A percentile compares a stretch with the other conserved stretches of the same genome.
These are phyloP conservation scores for Vigna unguiculata DNA, from an alignment of 306 rosid species.

Conservation along the genomic window DNA sequence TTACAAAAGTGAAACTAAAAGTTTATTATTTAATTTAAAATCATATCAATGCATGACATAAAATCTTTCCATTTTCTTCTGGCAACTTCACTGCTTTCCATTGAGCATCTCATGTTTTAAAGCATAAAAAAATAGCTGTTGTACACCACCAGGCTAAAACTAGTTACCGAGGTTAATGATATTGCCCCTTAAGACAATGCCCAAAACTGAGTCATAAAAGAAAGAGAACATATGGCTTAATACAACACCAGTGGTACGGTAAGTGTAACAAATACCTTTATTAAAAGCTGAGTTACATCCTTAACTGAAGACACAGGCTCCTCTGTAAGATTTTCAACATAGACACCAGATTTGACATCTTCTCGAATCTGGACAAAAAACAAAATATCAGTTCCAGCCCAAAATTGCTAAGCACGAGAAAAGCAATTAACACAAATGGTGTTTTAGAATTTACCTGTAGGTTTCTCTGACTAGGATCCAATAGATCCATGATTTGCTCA, in stretches of 20 bases:
- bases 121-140: slow-evolving; percentile 9
- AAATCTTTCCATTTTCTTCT: slow-evolving; percentile 39
- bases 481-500: slow-evolving; percentile 94
- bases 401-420: slow-evolving; percentile 25
- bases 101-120: not conserved
- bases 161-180: not conserved
- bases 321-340: slow-evolving; percentile 95
- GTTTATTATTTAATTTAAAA: not conserved
- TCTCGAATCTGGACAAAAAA: slow-evolving; percentile 79
- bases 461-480: slow-evolving; percentile 85
- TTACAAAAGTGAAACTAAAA: not conserved
- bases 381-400: slow-evolving; percentile 33
- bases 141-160: not conserved
- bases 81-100: slow-evolving; percentile 4
- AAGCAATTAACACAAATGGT: slow-evolving; percentile 11
- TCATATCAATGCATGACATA: not conserved
- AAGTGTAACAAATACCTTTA: slow-evolving; percentile 65
- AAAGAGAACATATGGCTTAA: slow-evolving; percentile 20
- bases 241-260: slow-evolving; percentile 19
- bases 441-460: slow-evolving; percentile 66
- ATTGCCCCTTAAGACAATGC: not conserved
- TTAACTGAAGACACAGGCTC: slow-evolving; percentile 70
- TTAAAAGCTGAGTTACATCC: slow-evolving; percentile 79
- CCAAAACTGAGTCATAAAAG: slow-evolving; percentile 23
- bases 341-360: slow-evolving; percentile 98